A percentile compares a stretch with the other conserved stretches of the same genome.
Conservation (phyloP, 1,139 yeast species). For the Pichia sp. region DNA sequence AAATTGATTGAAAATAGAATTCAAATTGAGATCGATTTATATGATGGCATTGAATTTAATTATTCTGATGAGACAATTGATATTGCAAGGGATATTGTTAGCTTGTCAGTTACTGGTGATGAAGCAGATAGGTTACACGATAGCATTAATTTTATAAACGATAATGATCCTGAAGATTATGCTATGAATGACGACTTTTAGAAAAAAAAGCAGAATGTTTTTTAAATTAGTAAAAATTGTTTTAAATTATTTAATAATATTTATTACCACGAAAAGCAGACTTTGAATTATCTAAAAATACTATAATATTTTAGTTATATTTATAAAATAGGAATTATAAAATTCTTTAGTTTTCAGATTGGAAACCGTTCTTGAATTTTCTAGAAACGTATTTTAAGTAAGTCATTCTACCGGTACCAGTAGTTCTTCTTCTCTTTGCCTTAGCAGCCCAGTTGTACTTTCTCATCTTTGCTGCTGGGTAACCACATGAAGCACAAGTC, state of each 20-base stretch:
- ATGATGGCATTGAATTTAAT: conserved; percentile 57
- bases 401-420: conserved; percentile 99
- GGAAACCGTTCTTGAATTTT: conserved; percentile 99
- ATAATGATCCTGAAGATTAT: conserved; percentile 23
- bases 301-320: conserved; percentile 3
- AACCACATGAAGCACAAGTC: conserved; percentile 98
- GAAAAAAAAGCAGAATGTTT: too few relatives aligned
- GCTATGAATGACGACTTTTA: neutral
- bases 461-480: conserved; percentile 99
- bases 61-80: conserved; percentile 62
- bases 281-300: conserved; percentile 7
- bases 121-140: conserved; percentile 72
- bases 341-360: conserved; percentile 32
- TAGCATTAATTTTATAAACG: conserved; percentile 43
- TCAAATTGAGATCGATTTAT: conserved; percentile 23
- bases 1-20: conserved; percentile 29
- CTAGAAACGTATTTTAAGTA: conserved; percentile 95
- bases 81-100: conserved; percentile 65
- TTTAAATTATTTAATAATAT: neutral
- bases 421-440: conserved; percentile 99
- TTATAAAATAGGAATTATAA: neutral
- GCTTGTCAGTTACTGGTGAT: conserved; percentile 62
- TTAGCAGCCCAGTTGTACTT: conserved; percentile 98
- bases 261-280: neutral
- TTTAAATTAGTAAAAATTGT: too few relatives aligned